Evolutionary conservation across 2,329 filamentous ascomycete species (phyloP), one percentile per base, ranked within the genome.

Genomic region (Colletotrichum brevisporum): DNA sequence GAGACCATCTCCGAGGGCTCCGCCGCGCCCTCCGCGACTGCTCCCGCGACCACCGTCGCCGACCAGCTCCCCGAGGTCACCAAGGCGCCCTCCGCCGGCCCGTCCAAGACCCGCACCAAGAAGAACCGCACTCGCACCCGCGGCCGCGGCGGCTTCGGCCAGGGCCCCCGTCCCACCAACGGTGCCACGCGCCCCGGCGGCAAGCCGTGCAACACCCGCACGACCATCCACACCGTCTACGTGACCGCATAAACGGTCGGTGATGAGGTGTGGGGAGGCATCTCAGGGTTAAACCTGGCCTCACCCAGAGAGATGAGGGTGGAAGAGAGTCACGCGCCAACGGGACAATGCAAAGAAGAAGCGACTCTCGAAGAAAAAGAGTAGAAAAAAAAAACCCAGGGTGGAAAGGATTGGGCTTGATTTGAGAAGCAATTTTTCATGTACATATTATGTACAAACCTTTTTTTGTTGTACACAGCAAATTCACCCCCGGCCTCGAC

Each of bases 371-470:
- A 31, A 31, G 26, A 53, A 24, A 55, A 50, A 36, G 36, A 53
- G 21, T 24, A 24, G 21, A 24, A 55, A 41, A 48, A 48, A 50
- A 43, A 31, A 9, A 31, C 27, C 8, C 31, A 36, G 10, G 31
- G 6, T 54, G 52, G 50, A 59, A 48, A 5, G n/a, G 31, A 48
- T 54, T 64, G 53, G 41, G 31, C 27, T 27, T 43, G 15, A 18
- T 36, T 36, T 36, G 31, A 36, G 31, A 54, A 48, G 53, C 48
- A 24, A 36, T 65, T 63, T 18, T 50, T 69, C 66, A 45, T 69
- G 66, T 69, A 69, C 50, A 69, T 69, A 69, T 31, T 69, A 65
- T 27, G 66, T 65, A 69, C 54, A 48, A 55, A 36, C 6, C 31
- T 12, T 36, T 36, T 31, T 24, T 47, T 66, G 66, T 47, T 66